Conservation (phyloP, 2,329 filamentous ascomycete species). For the Fusarium algeriense region DNA sequence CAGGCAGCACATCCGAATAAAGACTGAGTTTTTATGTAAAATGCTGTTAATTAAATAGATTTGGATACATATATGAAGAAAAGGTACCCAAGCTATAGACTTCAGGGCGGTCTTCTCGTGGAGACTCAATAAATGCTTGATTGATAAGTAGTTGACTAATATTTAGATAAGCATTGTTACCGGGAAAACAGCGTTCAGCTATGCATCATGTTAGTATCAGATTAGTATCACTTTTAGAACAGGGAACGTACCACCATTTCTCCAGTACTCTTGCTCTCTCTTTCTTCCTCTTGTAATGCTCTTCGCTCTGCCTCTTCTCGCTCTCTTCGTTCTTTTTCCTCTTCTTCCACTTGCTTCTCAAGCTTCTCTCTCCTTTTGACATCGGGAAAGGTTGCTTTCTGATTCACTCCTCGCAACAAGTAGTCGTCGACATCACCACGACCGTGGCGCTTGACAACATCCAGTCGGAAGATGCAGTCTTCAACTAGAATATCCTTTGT, state of each 20-base stretch:
- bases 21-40: too few relatives aligned
- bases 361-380: not conserved
- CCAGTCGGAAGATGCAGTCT: not conserved
- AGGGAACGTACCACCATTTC: not conserved
- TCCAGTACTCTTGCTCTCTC: not conserved
- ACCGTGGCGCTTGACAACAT: not conserved
- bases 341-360: not conserved
- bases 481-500: not conserved
- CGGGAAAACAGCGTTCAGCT: not conserved
- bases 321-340: not conserved
- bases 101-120: too few relatives aligned
- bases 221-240: not conserved
- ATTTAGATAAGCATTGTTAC: not conserved
- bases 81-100: too few relatives aligned
- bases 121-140: too few relatives aligned
- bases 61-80: too few relatives aligned
- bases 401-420: not conserved
- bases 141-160: too few relatives aligned
- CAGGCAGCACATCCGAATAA: too few relatives aligned
- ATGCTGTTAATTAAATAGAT: too few relatives aligned
- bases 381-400: not conserved
- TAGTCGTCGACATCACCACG: not conserved
- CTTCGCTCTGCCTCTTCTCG: not conserved
- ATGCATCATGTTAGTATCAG: not conserved
- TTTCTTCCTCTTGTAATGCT: not conserved